A percentile compares a stretch with the other conserved stretches of the same genome.
Conservation (phyloP, 768 basidiomycete species). For the Imleria badia region DNA sequence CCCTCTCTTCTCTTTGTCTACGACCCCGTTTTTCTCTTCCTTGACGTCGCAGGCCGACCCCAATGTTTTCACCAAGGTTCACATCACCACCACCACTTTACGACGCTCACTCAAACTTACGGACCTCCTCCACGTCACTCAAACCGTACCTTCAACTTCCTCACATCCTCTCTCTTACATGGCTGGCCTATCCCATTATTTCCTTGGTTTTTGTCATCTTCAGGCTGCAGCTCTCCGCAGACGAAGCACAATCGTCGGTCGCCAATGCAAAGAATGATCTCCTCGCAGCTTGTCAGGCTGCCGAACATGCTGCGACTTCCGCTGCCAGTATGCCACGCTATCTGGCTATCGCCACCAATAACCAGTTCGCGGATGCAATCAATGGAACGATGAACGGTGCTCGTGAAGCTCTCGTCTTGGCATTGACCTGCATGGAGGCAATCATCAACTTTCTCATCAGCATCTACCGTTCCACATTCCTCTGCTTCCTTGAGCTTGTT, state of each 20-base stretch:
- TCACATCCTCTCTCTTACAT: constrained; percentile 81
- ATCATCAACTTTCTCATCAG: constrained; percentile 92
- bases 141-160: constrained; percentile 82
- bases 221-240: constrained; percentile 72
- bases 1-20: constrained; percentile 10
- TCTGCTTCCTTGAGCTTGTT: constrained; percentile 91
- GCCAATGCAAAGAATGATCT: constrained; percentile 70
- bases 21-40: constrained; percentile 7
- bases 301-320: constrained; percentile 77
- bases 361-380: constrained; percentile 73
- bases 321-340: constrained; percentile 88
- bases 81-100: constrained; percentile 54
- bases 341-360: constrained; percentile 81
- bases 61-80: constrained; percentile 33
- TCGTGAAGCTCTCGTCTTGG: constrained; percentile 65
- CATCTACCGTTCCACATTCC: constrained; percentile 87
- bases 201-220: constrained; percentile 88
- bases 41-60: constrained; percentile 40
- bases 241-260: constrained; percentile 65
- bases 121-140: constrained; percentile 40
- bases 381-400: constrained; percentile 79
- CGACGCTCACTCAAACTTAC: constrained; percentile 45
- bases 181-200: constrained; percentile 89
- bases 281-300: constrained; percentile 82
- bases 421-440: constrained; percentile 82